These are phyloP conservation scores for Pseudohalonectria lignicola DNA, from an alignment of 2,329 filamentous ascomycete species.

Conservation along the genomic window DNA sequence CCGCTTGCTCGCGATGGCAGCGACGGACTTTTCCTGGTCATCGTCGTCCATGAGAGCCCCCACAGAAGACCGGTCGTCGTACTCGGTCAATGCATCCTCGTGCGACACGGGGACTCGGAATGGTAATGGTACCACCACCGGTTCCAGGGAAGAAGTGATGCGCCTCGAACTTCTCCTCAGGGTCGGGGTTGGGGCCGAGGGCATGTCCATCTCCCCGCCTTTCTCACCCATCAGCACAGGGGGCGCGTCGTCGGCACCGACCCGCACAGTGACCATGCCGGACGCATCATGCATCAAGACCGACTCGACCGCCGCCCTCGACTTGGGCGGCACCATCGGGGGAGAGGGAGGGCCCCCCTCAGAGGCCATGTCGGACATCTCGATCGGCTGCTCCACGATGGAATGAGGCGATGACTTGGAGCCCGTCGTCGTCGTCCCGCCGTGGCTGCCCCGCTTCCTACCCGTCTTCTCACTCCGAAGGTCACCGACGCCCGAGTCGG, in stretches of 20 bases:
- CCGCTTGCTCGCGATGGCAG: conserved; percentile 14
- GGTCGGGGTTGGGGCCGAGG: background rate
- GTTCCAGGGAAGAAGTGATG: conserved; percentile 25
- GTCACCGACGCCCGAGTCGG: conserved; percentile 40
- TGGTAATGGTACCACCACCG: conserved; percentile 52
- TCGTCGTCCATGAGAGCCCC: conserved; percentile 58
- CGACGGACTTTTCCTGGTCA: conserved; percentile 24
- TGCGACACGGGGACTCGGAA: conserved; percentile 45
- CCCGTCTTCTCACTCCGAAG: conserved; percentile 37
- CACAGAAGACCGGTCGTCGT: conserved; percentile 51
- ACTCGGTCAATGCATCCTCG: conserved; percentile 12
- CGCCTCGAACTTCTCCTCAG: background rate
- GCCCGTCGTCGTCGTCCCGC: conserved; percentile 16
- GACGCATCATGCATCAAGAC: conserved; percentile 28
- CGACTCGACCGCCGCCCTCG: conserved; percentile 26
- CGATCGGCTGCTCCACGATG: conserved; percentile 36
- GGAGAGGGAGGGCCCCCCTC: conserved; percentile 16
- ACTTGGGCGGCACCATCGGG: conserved; percentile 11
- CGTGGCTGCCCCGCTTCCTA: conserved; percentile 19
- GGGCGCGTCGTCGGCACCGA: conserved; percentile 28
- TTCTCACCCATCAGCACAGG: too few relatives aligned
- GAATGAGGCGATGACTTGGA: conserved; percentile 14
- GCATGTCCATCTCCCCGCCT: too few relatives aligned
- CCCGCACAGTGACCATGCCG: conserved; percentile 39
- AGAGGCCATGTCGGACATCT: conserved; percentile 39